phyloP scores from a whole-genome alignment of 352 stramenopile genomes.

The Phytophthora sansomeana region DNA sequence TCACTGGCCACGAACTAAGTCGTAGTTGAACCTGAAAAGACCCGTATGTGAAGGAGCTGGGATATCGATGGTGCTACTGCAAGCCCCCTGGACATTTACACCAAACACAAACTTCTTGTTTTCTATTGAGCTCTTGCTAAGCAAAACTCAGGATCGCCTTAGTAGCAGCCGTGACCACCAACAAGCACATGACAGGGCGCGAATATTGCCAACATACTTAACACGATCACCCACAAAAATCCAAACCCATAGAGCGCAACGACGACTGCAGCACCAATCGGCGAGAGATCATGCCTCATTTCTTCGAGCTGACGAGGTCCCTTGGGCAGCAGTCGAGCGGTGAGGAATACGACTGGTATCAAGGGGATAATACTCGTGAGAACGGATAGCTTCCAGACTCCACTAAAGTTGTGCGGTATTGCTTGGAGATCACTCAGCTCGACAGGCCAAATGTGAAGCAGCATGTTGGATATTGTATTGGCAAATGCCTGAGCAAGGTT shows the following conservation, averaged over 20 bases:
- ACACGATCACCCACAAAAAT: constrained; percentile 68
- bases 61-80: background rate
- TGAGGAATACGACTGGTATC: constrained; percentile 58
- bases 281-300: constrained; percentile 63
- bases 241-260: constrained; percentile 60
- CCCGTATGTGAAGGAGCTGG: no score
- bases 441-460: constrained; percentile 77
- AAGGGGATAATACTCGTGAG: constrained; percentile 65
- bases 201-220: constrained; percentile 76
- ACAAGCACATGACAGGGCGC: constrained; percentile 71
- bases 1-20: constrained; percentile 28
- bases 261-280: constrained; percentile 36
- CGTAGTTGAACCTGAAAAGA: no score
- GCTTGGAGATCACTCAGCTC: constrained; percentile 65
- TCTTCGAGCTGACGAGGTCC: constrained; percentile 55
- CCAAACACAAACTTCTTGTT: background rate
- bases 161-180: constrained; percentile 62
- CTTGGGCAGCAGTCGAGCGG: constrained; percentile 58
- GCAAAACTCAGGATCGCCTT: background rate
- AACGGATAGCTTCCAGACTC: constrained; percentile 84
- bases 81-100: background rate
- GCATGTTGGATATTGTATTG: constrained; percentile 80
- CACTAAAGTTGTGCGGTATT: constrained; percentile 52
- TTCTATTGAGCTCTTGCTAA: background rate
- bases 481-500: constrained; percentile 78